Evolutionary conservation across 2,329 filamentous ascomycete species (phyloP).

Genomic region (Whalleya microplaca): DNA sequence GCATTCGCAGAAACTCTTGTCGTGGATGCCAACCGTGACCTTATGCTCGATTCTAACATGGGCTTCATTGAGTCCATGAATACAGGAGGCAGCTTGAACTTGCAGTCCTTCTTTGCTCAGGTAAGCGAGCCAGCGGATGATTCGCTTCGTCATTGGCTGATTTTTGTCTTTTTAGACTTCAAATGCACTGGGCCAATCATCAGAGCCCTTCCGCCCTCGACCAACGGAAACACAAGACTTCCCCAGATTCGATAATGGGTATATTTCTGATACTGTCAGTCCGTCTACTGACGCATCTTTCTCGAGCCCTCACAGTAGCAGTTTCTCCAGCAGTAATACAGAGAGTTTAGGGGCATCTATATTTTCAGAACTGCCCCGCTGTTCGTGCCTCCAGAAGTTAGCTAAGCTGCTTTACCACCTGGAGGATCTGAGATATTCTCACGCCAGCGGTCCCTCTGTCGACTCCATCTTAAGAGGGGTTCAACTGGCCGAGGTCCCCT

Average conservation of each 20-base stretch:
- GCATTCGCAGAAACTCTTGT: not conserved
- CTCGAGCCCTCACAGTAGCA: not conserved
- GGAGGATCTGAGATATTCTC: slow-evolving; percentile 16
- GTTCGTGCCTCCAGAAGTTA: slow-evolving; percentile 22
- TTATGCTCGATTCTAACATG: not conserved
- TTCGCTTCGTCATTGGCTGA: not conserved
- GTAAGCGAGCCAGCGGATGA: not conserved
- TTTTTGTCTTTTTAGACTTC: not conserved
- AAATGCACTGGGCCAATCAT: no score
- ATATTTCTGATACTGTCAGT: not conserved
- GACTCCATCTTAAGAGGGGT: slow-evolving; percentile 18
- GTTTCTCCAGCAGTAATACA: not conserved
- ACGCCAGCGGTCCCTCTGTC: slow-evolving; percentile 8
- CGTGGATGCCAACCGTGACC: not conserved
- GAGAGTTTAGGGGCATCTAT: not conserved
- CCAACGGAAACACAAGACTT: not conserved
- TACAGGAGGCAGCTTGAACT: no score
- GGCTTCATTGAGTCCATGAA: not conserved
- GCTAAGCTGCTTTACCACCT: slow-evolving; percentile 21
- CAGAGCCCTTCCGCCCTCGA: no score
- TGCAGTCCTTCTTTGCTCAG: not conserved
- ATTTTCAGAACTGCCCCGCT: slow-evolving; percentile 7
- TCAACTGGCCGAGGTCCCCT: slow-evolving; percentile 17
- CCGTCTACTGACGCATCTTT: not conserved
- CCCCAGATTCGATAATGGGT: slow-evolving; percentile 1